Evolutionary conservation across 768 basidiomycete genomes (phyloP), one percentile per base, ranked within the genome.

Genomic region (Naganishia onofrii): DNA sequence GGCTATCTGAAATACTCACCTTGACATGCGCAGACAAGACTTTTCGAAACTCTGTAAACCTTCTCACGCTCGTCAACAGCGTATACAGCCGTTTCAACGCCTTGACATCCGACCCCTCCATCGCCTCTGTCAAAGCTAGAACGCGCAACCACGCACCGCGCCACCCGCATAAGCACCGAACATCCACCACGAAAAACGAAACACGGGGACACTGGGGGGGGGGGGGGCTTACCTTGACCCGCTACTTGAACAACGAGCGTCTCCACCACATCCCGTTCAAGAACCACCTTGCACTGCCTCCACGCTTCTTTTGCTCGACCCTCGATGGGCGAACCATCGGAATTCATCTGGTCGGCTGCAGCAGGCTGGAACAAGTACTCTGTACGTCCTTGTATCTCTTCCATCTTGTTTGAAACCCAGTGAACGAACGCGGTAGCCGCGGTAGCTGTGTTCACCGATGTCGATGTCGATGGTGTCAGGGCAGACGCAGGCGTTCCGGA

Each of bases 61-160:
- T 55, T 26, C 53, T 46, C 4, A 72, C 68, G 23, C 72, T 55
- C n/a, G 72, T 74, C 12, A 73, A 69, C 60, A 78, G 74, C 12
- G 58, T 57, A 63, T 76, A 78, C 31, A 79, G 57, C 23, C 70
- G 32, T 21, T 68, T 56, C 57, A 80, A 60, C 1, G 74, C 73
- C 15, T 36, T 17, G 0, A 57, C 67, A 65, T 78, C 74, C 3
- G 68, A 66, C 9, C 12, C n/a, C 42, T 79, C 74, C 77, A 80
- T 77, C 3, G 76, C 74, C 68, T 80, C 79, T 42, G 78, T 76
- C 42, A 79, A 58, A 0, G 78, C 69, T 65, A 65, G 29, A n/a
- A 2, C n/a, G 23, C 34, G 21, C 1, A 15, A 46, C 44, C 29
- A 52, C 9, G 15, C 42, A 7, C 8, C 15, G 9, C 8, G 42